These are phyloP conservation scores for Hyaloscypha finlandica DNA, from an alignment of 495 filamentous ascomycete species.

Conservation along the genomic window DNA sequence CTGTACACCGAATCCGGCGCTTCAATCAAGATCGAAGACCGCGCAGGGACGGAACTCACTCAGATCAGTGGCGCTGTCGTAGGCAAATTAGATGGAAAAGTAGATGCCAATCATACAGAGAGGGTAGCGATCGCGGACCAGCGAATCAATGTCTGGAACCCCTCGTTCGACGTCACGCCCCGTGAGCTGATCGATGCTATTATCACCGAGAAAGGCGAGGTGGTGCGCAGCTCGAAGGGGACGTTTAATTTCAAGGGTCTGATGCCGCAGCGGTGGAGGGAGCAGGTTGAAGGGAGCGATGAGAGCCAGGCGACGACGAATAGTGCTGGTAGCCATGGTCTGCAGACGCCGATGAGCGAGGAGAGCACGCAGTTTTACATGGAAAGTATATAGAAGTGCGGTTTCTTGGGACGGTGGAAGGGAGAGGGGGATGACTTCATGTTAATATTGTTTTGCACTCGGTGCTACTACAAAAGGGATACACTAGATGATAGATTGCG, in stretches of 20 bases:
- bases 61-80: slow-evolving; percentile 74
- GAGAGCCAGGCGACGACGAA: slow-evolving; percentile 6
- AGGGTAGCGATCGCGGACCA: slow-evolving; percentile 80
- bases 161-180: slow-evolving; percentile 94
- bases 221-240: slow-evolving; percentile 75
- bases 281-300: slow-evolving; percentile 16
- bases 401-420: neutral
- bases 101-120: slow-evolving; percentile 56
- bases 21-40: slow-evolving; percentile 86
- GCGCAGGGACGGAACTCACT: slow-evolving; percentile 75
- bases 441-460: slow-evolving; percentile 12
- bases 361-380: slow-evolving; percentile 28
- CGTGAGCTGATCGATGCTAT: slow-evolving; percentile 85
- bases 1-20: slow-evolving; percentile 71
- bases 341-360: slow-evolving; percentile 12
- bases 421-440: slow-evolving; percentile 10
- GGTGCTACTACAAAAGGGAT: neutral
- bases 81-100: slow-evolving; percentile 42
- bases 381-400: slow-evolving; percentile 13
- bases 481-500: neutral
- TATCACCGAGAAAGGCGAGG: slow-evolving; percentile 88
- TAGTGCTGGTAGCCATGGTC: neutral
- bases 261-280: slow-evolving; percentile 52
- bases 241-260: slow-evolving; percentile 66
- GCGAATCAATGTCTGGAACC: slow-evolving; percentile 88